Evolutionary conservation across 495 filamentous ascomycete species (phyloP).

Genomic region (Talaromyces borbonicus): DNA sequence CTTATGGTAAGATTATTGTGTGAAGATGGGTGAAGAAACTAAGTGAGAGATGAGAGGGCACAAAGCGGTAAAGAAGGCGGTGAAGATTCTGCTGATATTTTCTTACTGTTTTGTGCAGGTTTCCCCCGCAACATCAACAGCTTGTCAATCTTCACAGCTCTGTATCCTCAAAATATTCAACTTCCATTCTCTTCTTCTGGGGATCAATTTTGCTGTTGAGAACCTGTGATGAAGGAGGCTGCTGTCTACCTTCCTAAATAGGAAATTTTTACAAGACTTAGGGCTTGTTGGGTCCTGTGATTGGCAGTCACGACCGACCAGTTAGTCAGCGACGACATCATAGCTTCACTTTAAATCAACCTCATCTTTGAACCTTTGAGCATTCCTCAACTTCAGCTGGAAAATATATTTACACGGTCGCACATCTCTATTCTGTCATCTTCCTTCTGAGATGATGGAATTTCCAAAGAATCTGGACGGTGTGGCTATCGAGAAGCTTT

Average conservation of each 20-base stretch:
- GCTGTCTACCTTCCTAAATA: not conserved
- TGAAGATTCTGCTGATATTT: not conserved
- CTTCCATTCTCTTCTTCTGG: no score
- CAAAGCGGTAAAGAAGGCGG: conserved; percentile 1
- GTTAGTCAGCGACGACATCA: not conserved
- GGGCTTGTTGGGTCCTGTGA: not conserved
- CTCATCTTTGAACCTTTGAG: not conserved
- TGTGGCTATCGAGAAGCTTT: not conserved
- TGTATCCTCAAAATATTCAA: no score
- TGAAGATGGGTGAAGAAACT: not conserved
- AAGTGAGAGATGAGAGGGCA: not conserved
- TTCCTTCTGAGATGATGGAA: no score
- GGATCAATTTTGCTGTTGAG: no score
- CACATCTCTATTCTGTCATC: no score
- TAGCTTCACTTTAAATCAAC: not conserved
- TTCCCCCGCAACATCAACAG: conserved; percentile 7
- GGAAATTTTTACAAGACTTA: not conserved
- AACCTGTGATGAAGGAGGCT: no score
- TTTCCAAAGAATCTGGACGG: no score
- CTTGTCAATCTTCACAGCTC: no score
- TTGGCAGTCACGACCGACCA: not conserved
- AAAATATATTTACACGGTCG: no score
- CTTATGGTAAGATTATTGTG: not conserved
- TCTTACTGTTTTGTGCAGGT: not conserved
- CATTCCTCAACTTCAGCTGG: not conserved